Evolutionary conservation across 345 rosid species (phyloP), one percentile per base, ranked within the genome.

Genomic region (Eucalyptus pauciflora): DNA sequence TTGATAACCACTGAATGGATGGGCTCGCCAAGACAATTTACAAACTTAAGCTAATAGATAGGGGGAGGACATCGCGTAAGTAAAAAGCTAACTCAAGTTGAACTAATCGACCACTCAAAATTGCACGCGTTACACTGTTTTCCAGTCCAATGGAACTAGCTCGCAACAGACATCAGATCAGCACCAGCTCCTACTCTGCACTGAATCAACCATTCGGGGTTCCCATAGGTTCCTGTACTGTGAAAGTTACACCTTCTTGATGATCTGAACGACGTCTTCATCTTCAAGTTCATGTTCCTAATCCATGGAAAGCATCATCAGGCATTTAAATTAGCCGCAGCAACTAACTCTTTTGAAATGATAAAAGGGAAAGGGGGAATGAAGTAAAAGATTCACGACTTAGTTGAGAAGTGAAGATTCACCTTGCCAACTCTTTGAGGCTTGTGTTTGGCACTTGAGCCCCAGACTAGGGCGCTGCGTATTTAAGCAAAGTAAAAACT

Each of bases 381-480:
- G 49, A 60, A 41, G 89, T 43, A 18, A 43, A 86, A 56, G 25
- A 13, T 33, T 58, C 50, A 96, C 98, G 4, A 71, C 9, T 71
- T 41, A 71, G 81, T 71, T 18, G 13, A 71, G 45, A 71, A 71
- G 45, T 33, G 81, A 87, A 62, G 51, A 7, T 33, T 80, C 43
- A 98, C 99, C 99, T 96, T 98, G 96, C 99, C 99, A 91, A 98
- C 99, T 92, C 99, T 95, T 89, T 98, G 99, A 12, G 99, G 99
- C 93, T 97, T 98, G 95, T 98, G 99, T 92, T 98, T 98, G 10
- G 86, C 99, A 52, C 99, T 98, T 10, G 99, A 98, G 87, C 99
- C 99, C 99, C 99, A 98, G 16, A 97, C 99, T 50, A 98, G 90
- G 87, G 98, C 98, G 86, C 99, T 97, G 97, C 83, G 91, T 76